These are phyloP conservation scores for Polyplosphaeria fusca DNA, from an alignment of 495 filamentous ascomycete species.

Conservation along the genomic window DNA sequence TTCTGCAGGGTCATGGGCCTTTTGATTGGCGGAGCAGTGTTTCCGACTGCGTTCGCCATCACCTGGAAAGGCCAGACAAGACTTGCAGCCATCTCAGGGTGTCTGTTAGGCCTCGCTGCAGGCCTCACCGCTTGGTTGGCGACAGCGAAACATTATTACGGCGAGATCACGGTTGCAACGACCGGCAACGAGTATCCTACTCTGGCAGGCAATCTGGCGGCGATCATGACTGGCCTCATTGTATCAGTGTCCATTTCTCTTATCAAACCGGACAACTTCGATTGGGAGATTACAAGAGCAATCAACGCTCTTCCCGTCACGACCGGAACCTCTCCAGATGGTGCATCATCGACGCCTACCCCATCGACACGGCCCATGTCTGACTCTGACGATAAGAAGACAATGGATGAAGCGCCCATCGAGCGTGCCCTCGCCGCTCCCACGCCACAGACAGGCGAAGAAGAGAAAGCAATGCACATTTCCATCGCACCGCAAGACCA, in stretches of 20 bases:
- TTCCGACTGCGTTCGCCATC: constrained; percentile 34
- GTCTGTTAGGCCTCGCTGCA: constrained; percentile 26
- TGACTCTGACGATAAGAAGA: constrained; percentile 6
- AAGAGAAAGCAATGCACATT: constrained; percentile 1
- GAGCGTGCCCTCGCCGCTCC: neutral
- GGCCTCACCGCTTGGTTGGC: constrained; percentile 35
- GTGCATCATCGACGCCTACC: neutral
- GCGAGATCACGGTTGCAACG: constrained; percentile 28
- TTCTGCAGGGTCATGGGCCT: constrained; percentile 30
- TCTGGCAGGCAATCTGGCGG: constrained; percentile 40
- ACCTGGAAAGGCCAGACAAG: constrained; percentile 32
- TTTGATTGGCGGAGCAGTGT: constrained; percentile 35
- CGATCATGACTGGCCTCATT: constrained; percentile 37
- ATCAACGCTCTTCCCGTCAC: constrained; percentile 32
- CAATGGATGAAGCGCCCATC: neutral
- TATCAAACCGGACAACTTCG: constrained; percentile 35
- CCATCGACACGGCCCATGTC: neutral
- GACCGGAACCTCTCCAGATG: neutral
- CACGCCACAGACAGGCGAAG: neutral
- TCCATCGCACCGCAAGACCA: constrained; percentile 23
- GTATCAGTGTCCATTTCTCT: constrained; percentile 35
- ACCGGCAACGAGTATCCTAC: constrained; percentile 37
- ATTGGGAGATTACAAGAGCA: constrained; percentile 38
- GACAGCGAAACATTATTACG: constrained; percentile 29
- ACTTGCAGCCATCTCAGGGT: constrained; percentile 28